A percentile compares a stretch with the other conserved stretches of the same genome.
Conservation (phyloP, 352 stramenopile species). For the Halophytophthora polymorphica region DNA sequence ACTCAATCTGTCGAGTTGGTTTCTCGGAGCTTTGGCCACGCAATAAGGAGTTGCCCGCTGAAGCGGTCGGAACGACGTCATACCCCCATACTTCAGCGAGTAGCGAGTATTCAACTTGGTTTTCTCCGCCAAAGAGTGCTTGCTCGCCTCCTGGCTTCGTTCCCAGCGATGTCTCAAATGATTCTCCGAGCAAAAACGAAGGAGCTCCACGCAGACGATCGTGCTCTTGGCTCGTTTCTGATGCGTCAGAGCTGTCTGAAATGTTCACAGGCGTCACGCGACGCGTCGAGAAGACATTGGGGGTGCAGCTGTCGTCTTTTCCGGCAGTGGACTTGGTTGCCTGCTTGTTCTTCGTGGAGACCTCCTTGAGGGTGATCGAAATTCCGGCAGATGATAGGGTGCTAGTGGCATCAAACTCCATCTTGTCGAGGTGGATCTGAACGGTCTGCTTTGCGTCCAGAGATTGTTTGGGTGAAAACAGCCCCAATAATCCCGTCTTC, state of each 20-base stretch:
- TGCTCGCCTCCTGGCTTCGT: constrained; percentile 11
- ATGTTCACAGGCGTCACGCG: constrained; percentile 11
- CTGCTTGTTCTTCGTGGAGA: constrained; percentile 8
- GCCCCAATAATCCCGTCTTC: constrained; percentile 16
- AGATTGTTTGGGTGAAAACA: constrained; percentile 13
- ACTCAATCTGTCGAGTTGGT: constrained; percentile 22
- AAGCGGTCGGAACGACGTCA: constrained; percentile 20
- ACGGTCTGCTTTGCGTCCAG: constrained; percentile 10
- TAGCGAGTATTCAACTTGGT: constrained; percentile 34
- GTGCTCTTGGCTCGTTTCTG: too few relatives aligned
- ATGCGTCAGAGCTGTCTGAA: background rate
- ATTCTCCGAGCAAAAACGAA: constrained; percentile 22
- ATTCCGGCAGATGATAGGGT: constrained; percentile 16
- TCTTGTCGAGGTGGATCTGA: constrained; percentile 23
- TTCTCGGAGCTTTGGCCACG: background rate
- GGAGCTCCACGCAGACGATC: too few relatives aligned
- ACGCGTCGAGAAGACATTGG: constrained; percentile 27
- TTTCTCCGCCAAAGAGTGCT: constrained; percentile 5
- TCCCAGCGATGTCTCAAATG: constrained; percentile 19
- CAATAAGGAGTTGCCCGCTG: background rate
- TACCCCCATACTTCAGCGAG: constrained; percentile 57
- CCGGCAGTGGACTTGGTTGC: constrained; percentile 6
- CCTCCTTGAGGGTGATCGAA: constrained; percentile 32
- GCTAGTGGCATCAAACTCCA: constrained; percentile 22
- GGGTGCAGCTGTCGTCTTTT: constrained; percentile 6